Base-by-base conservation (phyloP, 495 filamentous ascomycete genomes). In the Xanthoparmelia taractica region DNA sequence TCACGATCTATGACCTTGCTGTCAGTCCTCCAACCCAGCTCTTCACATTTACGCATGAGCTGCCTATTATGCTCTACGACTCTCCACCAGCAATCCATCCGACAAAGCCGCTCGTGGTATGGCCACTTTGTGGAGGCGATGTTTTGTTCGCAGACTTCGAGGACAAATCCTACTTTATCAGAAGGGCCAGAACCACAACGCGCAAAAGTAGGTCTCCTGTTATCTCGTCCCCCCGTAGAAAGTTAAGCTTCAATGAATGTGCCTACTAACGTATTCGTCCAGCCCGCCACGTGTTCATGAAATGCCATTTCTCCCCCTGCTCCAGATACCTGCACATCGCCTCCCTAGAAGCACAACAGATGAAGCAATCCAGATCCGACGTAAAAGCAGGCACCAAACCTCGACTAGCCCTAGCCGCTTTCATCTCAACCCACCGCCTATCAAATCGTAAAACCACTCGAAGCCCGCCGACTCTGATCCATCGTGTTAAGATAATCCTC, bases 371-470 rank as follows among this genome's bases (percentile, higher is more conserved):
- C 1, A 36, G 34, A 10, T 29, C 15, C 4, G 56, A 65, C 20
- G 20, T 40, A 18, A 65, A 31, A 31, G 41, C 43, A 2, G 61
- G 50, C 40, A 54, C 23, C 17, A 52, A 55, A 45, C 33, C 40
- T 2, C 29, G 43, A 17, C 13, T 65, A 2, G 4, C 27, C 10
- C 15, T 67, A 25, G 52, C 62, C 18, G 45, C 41, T 7, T 59
- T 65, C 23, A 33, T 67, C 27, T 59, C 65, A 0, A 65, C 65
- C 18, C 63, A 65, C 34, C 62, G 65, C 13, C 55, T 65, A 23
- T 67, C 65, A 5, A 41, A 5, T 4, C 31, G 40, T 1, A 67
- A 67, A 38, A 67, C 65, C 3, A 59, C 65, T 4, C 34, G 65
- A 11, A 38, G 36, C 48, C 65, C 65, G 10, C 65, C 65, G 8